Conservation (phyloP, 2,329 filamentous ascomycete species). For the Colletotrichum magnum region DNA sequence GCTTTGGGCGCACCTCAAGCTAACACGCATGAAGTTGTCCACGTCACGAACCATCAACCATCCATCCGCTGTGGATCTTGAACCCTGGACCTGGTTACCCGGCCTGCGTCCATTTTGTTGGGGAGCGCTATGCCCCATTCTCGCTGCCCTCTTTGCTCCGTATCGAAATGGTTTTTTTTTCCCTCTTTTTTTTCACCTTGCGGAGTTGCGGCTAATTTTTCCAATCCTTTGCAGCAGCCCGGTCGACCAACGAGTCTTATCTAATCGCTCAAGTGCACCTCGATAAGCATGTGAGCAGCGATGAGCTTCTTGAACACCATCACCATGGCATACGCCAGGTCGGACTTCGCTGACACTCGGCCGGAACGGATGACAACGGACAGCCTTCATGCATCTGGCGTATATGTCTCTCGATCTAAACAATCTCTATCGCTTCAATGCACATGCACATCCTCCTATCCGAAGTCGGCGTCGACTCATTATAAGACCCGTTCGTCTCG, state of each 20-base stretch:
- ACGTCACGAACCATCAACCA: constrained; percentile 21
- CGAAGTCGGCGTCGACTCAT: background rate
- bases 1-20: background rate
- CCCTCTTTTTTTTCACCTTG: background rate
- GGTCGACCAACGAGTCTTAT: constrained; percentile 22
- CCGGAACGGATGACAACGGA: constrained; percentile 9
- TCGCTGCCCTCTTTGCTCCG: constrained; percentile 7
- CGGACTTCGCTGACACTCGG: constrained; percentile 12
- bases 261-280: constrained; percentile 1
- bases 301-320: constrained; percentile 1
- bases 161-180: constrained; percentile 30
- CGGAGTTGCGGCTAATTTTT: background rate
- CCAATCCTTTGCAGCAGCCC: background rate
- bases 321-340: constrained; percentile 9
- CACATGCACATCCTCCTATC: background rate
- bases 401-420: background rate
- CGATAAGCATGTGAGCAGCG: constrained; percentile 28
- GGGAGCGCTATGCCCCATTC: constrained; percentile 36
- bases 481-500: background rate
- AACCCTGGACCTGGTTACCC: constrained; percentile 18
- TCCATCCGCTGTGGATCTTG: constrained; percentile 27
- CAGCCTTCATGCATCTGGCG: constrained; percentile 14
- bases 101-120: constrained; percentile 39
- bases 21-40: constrained; percentile 29
- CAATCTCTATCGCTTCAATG: no score